Base-by-base conservation (phyloP, 73 alveolate species). In the Tetrahymena malaccensis region DNA sequence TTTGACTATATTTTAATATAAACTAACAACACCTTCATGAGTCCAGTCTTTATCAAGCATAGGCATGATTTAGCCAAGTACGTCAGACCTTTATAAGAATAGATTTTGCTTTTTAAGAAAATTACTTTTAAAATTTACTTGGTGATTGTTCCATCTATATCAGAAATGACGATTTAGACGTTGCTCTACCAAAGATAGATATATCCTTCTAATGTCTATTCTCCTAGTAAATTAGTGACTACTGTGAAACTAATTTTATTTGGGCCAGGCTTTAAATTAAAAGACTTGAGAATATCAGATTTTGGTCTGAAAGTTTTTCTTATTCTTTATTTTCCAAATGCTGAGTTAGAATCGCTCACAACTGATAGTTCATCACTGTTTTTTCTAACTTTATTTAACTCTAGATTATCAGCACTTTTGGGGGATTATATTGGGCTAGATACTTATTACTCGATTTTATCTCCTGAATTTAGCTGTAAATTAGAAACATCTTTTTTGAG, bases 61-160 rank as follows among this genome's bases (percentile, higher is more conserved):
- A 17, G 99, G 99, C 94, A 98, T 97, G 44, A 99, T 95, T 27
- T 97, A 99, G 7, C 99, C 99, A 35, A 99, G 96, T 33, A 98
- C 96, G 94, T 99, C 99, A 84, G 99, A 97, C 38, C 85, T 38
- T 27, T 25, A 33, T 43, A 8, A 38, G 1, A 21, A 85, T 21
- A 8, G 15, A 4, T 85, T 38, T n/a, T 19, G 1, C 1, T 33
- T 38, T 21, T 85, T 25, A 19, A 9, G 1, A 70, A 1, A n/a
- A 8, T 31, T 1, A 27, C 12, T n/a, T 19, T 4, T 5, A 40
- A 43, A 25, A 40, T 38, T 85, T 38, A 94, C 96, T 96, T 99
- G 15, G 99, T 98, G 44, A 99, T 97, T 19, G 99, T 99, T 6
- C 99, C 99, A 98, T 99, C 99, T 43, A 99, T 97, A 96, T 99